Evolutionary conservation across 2,329 filamentous ascomycete species (phyloP), one percentile per base, ranked within the genome.

Genomic region (Colletotrichum sidae): DNA sequence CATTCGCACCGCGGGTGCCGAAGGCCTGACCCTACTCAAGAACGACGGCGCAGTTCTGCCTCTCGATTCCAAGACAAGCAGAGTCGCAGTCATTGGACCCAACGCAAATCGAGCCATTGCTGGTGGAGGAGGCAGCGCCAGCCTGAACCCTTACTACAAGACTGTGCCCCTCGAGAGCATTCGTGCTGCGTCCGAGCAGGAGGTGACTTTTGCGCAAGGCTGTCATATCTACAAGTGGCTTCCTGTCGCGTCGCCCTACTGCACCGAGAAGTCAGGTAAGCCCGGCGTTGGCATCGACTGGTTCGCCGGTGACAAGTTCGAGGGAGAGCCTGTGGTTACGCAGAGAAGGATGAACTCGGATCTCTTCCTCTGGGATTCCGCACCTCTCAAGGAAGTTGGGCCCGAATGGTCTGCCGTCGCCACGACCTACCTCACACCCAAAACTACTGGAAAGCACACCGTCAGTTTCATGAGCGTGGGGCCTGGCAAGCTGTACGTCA

Each of bases 331-430:
- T 9, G 79, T 83, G 1, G 80, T 88, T 13, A 79, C 85, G 2
- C 87, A 91, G 72, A 81, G 83, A 55, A 84, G 89, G 67, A 83
- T 79, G 8, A 90, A 89, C 71, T 90, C 88, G 0, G 88, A 91
- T 72, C 82, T 91, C 1, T 91, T 90, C 80, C 80, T 92, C 2
- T 91, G 89, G 88, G 89, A 92, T 69, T 91, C 89, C 3, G 88
- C 88, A 1, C 89, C 89, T 6, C 74, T 85, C 13, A 80, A 81
- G 25, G 80, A 88, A 65, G 82, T 90, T 12, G 85, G 88, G 0
- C 86, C 86, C 0, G 83, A 88, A 58, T 91, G 88, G 83, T 91
- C 88, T 2, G 89, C 88, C 56, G 77, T 87, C 51, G 88, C 86
- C 33, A 90, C 84, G 54, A 88, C 87, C 0, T 83, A 80, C 39